A percentile compares a stretch with the other conserved stretches of the same genome.
phyloP scores from a whole-genome alignment of 1,139 yeast species.

The Blastobotrys indianensis region DNA sequence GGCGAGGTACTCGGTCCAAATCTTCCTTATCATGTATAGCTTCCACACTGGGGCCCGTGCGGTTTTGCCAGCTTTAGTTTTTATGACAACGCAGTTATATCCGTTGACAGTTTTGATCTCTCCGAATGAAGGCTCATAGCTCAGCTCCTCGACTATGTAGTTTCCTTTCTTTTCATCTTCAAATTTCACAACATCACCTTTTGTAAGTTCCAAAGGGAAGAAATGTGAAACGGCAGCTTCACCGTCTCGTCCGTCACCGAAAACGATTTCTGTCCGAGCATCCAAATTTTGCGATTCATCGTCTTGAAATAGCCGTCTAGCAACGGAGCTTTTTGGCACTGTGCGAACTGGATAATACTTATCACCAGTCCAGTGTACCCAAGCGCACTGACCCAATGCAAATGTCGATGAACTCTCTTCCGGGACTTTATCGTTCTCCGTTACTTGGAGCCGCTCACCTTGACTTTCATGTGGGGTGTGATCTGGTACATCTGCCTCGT shows the following conservation, averaged over 20 bases:
- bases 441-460: too few species aligned
- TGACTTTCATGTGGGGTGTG: too few species aligned
- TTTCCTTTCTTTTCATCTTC: slow-evolving; percentile 11
- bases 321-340: neutral
- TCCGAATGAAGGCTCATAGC: neutral
- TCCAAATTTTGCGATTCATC: slow-evolving; percentile 1
- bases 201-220: slow-evolving; percentile 10
- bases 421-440: too few species aligned
- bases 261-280: slow-evolving; percentile 12
- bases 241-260: slow-evolving; percentile 20
- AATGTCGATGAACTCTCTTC: neutral
- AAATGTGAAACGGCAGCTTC: slow-evolving; percentile 16
- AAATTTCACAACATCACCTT: slow-evolving; percentile 11
- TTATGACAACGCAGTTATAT: slow-evolving; percentile 11
- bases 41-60: slow-evolving; percentile 15
- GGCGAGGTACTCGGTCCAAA: slow-evolving; percentile 18
- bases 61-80: slow-evolving; percentile 2
- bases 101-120: slow-evolving; percentile 7
- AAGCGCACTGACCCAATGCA: slow-evolving; percentile 9
- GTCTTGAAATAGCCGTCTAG: neutral
- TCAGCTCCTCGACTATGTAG: slow-evolving; percentile 8
- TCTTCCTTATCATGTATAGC: slow-evolving; percentile 19
- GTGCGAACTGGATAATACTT: slow-evolving; percentile 8
- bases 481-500: too few species aligned
- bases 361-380: slow-evolving; percentile 13